Evolutionary conservation across 2,329 filamentous ascomycete species (phyloP).

Genomic region (Kalmusia sp.): DNA sequence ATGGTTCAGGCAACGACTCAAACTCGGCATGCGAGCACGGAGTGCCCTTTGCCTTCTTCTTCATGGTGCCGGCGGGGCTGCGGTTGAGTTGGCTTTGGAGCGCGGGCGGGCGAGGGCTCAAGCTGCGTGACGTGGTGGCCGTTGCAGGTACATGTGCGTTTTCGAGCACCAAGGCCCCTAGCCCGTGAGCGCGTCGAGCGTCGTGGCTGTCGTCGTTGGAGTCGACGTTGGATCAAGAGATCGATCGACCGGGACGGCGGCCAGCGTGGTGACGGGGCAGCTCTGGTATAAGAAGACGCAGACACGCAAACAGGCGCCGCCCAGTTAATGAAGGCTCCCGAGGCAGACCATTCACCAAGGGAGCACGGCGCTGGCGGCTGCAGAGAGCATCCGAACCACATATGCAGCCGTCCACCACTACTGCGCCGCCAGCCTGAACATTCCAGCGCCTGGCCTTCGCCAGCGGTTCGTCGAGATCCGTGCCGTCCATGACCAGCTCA

Average conservation of each 20-base stretch:
- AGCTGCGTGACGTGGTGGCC: background rate
- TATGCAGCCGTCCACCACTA: conserved; percentile 12
- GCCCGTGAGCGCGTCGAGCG: background rate
- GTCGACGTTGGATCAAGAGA: background rate
- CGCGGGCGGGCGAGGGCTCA: conserved; percentile 10
- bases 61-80: conserved; percentile 32
- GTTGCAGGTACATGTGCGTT: background rate
- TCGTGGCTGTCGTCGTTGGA: no score
- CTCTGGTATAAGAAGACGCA: conserved; percentile 7
- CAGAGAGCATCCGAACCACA: conserved; percentile 6
- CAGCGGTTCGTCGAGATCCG: background rate
- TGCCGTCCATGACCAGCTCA: background rate
- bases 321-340: background rate
- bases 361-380: conserved; percentile 16
- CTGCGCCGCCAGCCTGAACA: conserved; percentile 3
- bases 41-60: conserved; percentile 31
- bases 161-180: no score
- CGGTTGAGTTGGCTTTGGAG: background rate
- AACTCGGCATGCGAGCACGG: conserved; percentile 48
- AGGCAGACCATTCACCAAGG: conserved; percentile 9
- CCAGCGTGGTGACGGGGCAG: conserved; percentile 1
- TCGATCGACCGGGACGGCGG: background rate
- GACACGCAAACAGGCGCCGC: background rate
- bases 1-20: conserved; percentile 49
- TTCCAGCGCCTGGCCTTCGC: conserved; percentile 10